phyloP scores from a whole-genome alignment of 2,329 filamentous ascomycete species.

The Aurifilum marmelostoma region DNA sequence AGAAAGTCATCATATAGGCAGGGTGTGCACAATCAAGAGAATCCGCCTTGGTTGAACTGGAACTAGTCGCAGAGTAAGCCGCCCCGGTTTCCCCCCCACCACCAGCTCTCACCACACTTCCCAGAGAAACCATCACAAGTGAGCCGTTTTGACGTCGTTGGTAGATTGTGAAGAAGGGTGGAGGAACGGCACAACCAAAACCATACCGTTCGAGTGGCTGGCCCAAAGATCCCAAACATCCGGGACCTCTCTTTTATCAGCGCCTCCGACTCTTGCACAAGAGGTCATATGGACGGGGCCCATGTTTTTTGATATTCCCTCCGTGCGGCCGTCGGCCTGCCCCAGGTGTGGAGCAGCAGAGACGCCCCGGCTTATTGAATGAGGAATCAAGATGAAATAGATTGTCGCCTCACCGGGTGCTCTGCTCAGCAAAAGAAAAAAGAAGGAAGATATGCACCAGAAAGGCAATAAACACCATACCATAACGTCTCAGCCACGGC shows the following conservation, averaged over 20 bases:
- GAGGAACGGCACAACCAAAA: neutral
- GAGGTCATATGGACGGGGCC: neutral
- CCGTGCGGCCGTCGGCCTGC: neutral
- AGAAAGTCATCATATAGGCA: too few species aligned
- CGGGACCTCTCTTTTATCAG: neutral
- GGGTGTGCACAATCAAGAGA: too few species aligned
- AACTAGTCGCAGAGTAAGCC: neutral
- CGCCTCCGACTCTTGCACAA: neutral
- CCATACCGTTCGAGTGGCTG: too few species aligned
- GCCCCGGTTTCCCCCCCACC: too few species aligned
- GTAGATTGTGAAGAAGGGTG: too few species aligned
- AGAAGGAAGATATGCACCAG: neutral
- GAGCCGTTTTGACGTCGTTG: too few species aligned
- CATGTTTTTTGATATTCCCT: neutral
- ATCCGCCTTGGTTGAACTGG: too few species aligned
- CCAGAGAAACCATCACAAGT: too few species aligned
- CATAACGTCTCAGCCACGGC: too few species aligned
- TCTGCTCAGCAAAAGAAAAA: too few species aligned
- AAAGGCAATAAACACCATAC: too few species aligned
- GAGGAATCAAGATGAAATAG: neutral
- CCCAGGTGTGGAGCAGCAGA: neutral
- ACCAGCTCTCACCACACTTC: neutral
- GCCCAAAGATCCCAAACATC: neutral
- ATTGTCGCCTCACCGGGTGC: too few species aligned
- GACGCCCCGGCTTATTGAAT: neutral